phyloP scores from a whole-genome alignment of 2,329 filamentous ascomycete species.

The Septoria petroselini region DNA sequence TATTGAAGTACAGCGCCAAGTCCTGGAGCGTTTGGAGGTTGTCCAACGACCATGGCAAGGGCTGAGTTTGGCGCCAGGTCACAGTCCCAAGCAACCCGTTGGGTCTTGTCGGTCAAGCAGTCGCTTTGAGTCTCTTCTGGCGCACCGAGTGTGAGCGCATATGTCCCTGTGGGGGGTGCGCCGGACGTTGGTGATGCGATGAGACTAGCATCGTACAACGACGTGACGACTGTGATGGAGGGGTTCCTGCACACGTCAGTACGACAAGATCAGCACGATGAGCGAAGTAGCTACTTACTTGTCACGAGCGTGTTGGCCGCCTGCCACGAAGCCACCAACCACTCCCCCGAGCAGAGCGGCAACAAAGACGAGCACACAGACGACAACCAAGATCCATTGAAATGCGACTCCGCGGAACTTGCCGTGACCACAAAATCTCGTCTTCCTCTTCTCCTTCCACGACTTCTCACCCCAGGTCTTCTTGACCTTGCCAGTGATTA shows the following conservation, averaged over 20 bases:
- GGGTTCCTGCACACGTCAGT: slow-evolving; percentile 16
- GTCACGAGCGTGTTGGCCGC: slow-evolving; percentile 24
- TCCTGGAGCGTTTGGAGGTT: slow-evolving; percentile 20
- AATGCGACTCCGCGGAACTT: slow-evolving; percentile 33
- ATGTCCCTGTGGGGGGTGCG: slow-evolving; percentile 56
- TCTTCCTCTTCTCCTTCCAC: slow-evolving; percentile 41
- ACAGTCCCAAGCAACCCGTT: slow-evolving; percentile 63
- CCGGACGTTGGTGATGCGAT: slow-evolving; percentile 54
- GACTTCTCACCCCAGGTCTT: slow-evolving; percentile 38
- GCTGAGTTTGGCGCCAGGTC: slow-evolving; percentile 43
- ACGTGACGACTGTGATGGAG: slow-evolving; percentile 27
- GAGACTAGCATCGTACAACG: slow-evolving; percentile 37
- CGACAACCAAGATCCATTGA: slow-evolving; percentile 36
- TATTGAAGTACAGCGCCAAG: slow-evolving; percentile 35
- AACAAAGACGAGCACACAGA: slow-evolving; percentile 34
- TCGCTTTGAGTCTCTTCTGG: slow-evolving; percentile 51
- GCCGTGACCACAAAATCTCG: slow-evolving; percentile 29
- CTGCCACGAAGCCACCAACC: slow-evolving; percentile 37
- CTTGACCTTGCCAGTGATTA: not conserved
- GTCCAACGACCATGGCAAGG: slow-evolving; percentile 33
- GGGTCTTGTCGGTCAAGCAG: slow-evolving; percentile 57
- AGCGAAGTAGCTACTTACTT: slow-evolving; percentile 25
- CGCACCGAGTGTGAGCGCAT: slow-evolving; percentile 52
- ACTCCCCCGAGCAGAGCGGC: slow-evolving; percentile 36
- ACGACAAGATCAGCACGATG: not conserved